Evolutionary conservation across 2,329 filamentous ascomycete species (phyloP), one percentile per base, ranked within the genome.

Genomic region (Cephalotrichum gorgonifer): DNA sequence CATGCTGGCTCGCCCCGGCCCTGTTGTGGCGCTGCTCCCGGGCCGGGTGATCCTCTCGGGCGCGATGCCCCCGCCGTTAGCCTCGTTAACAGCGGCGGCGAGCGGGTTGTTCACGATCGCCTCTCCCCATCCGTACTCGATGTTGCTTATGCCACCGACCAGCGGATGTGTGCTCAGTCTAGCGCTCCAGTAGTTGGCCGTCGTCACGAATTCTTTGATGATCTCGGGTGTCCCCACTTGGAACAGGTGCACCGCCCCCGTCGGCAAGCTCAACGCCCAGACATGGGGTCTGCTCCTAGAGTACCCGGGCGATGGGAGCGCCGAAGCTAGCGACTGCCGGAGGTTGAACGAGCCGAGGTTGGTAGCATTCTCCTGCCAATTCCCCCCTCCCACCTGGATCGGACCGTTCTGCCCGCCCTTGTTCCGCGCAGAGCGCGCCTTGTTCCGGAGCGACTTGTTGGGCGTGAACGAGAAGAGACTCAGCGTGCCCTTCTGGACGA

Each of bases 321-420:
- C 82, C 50, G 88, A 95, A 11, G 93, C 93, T 55, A 97, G 86
- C 1, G 90, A 94, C 63, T 97, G 90, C 20, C 90, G 81, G 7
- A 98, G 79, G 41, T 86, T 82, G 64, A 96, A 97, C 20, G 84
- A 85, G 57, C 88, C 90, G 9, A 96, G 74, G 54, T 83, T 88
- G 54, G 95, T 89, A 5, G 93, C 93, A 61, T 95, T 97, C 56
- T 96, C 90, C 64, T 91, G 91, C 93, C 93, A 98, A 64, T 98
- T 97, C 23, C 93, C 93, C 52, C 93, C 93, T 55, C 93, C 93
- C 2, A 97, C 93, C 6, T 86, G 76, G 26, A 83, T 79, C 12
- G 79, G 54, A 5, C 35, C 35, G 15, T n/a, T 20, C 11, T 38
- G 81, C 9, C 76, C 75, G 50, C 72, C 73, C 47, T 72, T 66